These are phyloP conservation scores for Clitopilus hobsonii DNA, from an alignment of 768 basidiomycete species.

Conservation along the genomic window DNA sequence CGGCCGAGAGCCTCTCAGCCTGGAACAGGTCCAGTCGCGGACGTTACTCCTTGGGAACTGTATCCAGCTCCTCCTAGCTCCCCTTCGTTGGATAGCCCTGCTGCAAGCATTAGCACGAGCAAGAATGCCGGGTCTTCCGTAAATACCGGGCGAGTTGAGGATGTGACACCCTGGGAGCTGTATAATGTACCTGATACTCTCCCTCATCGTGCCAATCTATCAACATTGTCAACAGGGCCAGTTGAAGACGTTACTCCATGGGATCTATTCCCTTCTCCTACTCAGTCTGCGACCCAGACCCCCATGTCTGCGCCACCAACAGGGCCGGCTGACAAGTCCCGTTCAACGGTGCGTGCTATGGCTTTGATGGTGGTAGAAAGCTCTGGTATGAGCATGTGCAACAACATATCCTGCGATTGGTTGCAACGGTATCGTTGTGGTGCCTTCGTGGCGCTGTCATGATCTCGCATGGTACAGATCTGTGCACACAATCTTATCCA, in stretches of 20 bases:
- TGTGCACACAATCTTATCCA: not conserved
- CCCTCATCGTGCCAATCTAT: slow-evolving; percentile 9
- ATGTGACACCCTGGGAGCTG: slow-evolving; percentile 27
- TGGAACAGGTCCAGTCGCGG: slow-evolving; percentile 21
- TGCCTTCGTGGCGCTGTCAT: not conserved
- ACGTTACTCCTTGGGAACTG: slow-evolving; percentile 20
- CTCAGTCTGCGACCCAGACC: not conserved
- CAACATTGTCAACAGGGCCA: slow-evolving; percentile 20
- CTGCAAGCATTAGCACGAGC: slow-evolving; percentile 23
- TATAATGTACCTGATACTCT: slow-evolving; percentile 19
- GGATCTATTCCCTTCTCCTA: slow-evolving; percentile 22
- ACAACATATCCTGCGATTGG: not conserved
- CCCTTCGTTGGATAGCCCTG: slow-evolving; percentile 13
- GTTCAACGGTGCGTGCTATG: slow-evolving; percentile 16
- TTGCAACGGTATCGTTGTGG: not conserved
- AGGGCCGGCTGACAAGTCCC: not conserved
- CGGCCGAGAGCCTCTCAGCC: not conserved
- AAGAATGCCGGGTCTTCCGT: slow-evolving; percentile 16
- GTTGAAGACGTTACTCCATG: slow-evolving; percentile 26
- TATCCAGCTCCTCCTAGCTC: slow-evolving; percentile 8
- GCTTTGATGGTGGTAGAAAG: not conserved
- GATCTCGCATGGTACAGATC: not conserved
- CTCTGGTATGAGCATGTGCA: not conserved
- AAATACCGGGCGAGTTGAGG: slow-evolving; percentile 20
- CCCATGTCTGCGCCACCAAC: slow-evolving; percentile 1